These are phyloP conservation scores for Hypoxylon rubiginosum DNA, from an alignment of 2,329 filamentous ascomycete genomes.

Conservation along the genomic window DNA sequence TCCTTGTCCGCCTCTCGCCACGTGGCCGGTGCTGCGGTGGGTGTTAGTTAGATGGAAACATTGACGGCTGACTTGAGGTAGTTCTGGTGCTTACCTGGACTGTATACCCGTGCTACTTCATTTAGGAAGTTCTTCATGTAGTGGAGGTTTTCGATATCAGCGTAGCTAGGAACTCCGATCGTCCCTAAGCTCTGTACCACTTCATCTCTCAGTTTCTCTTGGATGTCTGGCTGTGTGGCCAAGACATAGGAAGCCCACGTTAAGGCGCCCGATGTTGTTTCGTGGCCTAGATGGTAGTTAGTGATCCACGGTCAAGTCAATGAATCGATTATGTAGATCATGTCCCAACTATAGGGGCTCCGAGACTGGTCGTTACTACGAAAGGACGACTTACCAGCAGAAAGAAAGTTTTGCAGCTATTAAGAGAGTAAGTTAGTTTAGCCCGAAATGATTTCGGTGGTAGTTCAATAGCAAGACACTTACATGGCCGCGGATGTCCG, in stretches of 20 bases:
- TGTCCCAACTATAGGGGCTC: background rate
- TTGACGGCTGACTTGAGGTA: background rate
- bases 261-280: constrained; percentile 31
- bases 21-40: constrained; percentile 26
- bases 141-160: constrained; percentile 20
- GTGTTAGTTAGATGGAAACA: constrained; percentile 4
- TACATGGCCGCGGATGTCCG: constrained; percentile 33
- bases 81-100: constrained; percentile 19
- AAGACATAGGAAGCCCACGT: constrained; percentile 36
- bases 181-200: constrained; percentile 16
- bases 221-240: constrained; percentile 28
- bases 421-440: constrained; percentile 4
- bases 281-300: constrained; percentile 24
- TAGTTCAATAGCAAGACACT: constrained; percentile 1
- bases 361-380: background rate
- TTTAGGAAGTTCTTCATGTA: constrained; percentile 35
- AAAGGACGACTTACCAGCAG: constrained; percentile 22
- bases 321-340: background rate
- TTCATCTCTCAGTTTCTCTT: constrained; percentile 26
- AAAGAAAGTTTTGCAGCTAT: constrained; percentile 36
- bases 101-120: constrained; percentile 29
- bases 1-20: constrained; percentile 32
- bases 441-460: background rate
- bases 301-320: background rate
- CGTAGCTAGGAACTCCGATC: constrained; percentile 19